Conservation (phyloP, 176 grass and related monocot genomes). For the Calamus simplicifolius region DNA sequence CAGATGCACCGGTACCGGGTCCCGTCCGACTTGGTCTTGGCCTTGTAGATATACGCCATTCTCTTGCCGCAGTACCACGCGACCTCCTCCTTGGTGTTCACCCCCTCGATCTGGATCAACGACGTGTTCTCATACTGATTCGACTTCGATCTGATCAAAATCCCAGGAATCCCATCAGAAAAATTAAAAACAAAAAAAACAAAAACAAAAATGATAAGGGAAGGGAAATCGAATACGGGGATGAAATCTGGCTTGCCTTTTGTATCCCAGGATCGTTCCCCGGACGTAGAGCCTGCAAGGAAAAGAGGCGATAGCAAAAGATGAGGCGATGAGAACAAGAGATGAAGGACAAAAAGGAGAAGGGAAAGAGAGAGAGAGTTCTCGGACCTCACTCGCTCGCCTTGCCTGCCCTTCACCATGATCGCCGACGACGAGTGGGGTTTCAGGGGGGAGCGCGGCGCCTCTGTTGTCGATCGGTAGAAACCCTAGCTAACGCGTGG, state of each 20-base stretch:
- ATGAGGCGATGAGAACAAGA: neutral
- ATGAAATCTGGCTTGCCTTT: conserved; percentile 30
- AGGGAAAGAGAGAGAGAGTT: neutral
- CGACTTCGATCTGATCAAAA: conserved; percentile 49
- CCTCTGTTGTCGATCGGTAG: too few relatives aligned
- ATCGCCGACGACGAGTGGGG: neutral
- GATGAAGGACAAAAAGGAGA: neutral
- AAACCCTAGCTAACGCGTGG: too few relatives aligned
- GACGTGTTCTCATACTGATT: conserved; percentile 68
- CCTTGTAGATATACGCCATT: conserved; percentile 78
- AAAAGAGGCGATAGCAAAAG: neutral
- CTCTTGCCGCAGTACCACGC: conserved; percentile 54
- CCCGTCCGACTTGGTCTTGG: conserved; percentile 50
- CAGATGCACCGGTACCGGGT: conserved; percentile 41
- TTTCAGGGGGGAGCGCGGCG: too few relatives aligned
- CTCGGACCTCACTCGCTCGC: conserved; percentile 31
- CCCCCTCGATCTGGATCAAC: conserved; percentile 50
- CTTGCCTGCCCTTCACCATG: conserved; percentile 48
- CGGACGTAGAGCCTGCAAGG: conserved; percentile 44
- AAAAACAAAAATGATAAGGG: neutral
- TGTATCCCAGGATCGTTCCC: conserved; percentile 62
- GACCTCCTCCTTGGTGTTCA: conserved; percentile 60
- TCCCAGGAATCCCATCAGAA: neutral
- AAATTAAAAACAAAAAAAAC: too few relatives aligned
- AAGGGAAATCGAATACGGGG: neutral